Conservation (phyloP, 306 rosid species). For the Ormosia semicastrata region DNA sequence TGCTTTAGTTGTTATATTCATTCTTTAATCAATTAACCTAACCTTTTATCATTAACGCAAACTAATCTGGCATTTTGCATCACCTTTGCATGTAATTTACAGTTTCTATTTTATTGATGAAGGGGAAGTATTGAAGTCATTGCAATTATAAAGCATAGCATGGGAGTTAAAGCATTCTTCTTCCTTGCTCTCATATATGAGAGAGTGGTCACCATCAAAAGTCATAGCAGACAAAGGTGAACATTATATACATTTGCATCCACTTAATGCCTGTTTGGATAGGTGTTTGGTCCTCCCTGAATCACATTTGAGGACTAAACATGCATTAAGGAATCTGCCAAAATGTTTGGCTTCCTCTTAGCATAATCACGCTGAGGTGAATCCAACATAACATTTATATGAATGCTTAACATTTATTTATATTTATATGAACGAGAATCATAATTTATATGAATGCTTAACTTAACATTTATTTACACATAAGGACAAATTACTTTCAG, state of each 20-base stretch:
- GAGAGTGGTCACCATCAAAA: neutral
- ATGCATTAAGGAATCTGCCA: neutral
- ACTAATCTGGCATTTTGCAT: neutral
- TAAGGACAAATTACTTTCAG: neutral
- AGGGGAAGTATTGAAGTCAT: slow-evolving; percentile 5
- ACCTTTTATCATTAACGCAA: neutral
- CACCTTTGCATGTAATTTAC: neutral
- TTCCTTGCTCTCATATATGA: neutral
- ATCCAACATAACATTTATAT: neutral
- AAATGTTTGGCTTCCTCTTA: neutral
- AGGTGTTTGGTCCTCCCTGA: neutral
- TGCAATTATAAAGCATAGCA: slow-evolving; percentile 21
- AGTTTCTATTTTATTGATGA: neutral
- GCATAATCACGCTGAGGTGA: neutral
- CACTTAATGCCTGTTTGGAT: neutral
- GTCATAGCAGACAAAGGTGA: neutral
- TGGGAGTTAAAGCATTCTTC: slow-evolving; percentile 4
- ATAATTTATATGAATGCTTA: too few relatives aligned
- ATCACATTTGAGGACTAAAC: neutral
- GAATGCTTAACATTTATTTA: neutral
- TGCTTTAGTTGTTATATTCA: neutral
- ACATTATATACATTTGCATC: neutral
- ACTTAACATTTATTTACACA: too few relatives aligned
- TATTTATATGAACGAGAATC: too few relatives aligned
- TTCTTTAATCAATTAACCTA: neutral